These are phyloP conservation scores for Verticillium zaregamsianum DNA, from an alignment of 2,329 filamentous ascomycete genomes.

Conservation along the genomic window DNA sequence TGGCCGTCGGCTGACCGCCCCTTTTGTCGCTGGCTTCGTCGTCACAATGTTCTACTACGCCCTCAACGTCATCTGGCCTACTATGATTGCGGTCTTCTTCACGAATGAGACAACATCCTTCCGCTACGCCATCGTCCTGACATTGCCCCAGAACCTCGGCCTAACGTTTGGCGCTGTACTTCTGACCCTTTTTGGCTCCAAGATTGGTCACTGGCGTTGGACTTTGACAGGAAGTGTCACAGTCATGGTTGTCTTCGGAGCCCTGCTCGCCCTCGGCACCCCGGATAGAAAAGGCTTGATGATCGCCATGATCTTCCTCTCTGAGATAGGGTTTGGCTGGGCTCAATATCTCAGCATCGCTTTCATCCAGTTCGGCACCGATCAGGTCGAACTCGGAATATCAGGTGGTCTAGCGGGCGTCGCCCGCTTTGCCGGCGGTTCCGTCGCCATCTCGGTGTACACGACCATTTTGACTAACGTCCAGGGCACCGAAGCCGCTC, in stretches of 20 bases:
- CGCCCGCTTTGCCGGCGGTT: conserved; percentile 36
- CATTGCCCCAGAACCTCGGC: conserved; percentile 39
- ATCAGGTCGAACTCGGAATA: conserved; percentile 42
- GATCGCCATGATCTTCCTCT: conserved; percentile 42
- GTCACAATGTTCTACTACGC: conserved; percentile 50
- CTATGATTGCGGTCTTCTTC: conserved; percentile 42
- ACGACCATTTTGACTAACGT: conserved; percentile 35
- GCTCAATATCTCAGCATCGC: conserved; percentile 43
- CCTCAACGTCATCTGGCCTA: conserved; percentile 40
- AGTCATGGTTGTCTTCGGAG: conserved; percentile 44
- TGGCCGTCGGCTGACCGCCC: conserved; percentile 43
- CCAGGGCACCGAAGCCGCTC: conserved; percentile 21
- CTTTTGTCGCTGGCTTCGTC: conserved; percentile 37
- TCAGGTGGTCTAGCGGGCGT: conserved; percentile 37
- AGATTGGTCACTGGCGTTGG: conserved; percentile 42
- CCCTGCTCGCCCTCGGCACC: conserved; percentile 35
- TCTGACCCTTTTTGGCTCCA: conserved; percentile 34
- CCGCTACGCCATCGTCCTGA: conserved; percentile 29
- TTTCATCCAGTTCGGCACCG: conserved; percentile 43
- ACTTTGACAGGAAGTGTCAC: conserved; percentile 36
- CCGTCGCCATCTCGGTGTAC: conserved; percentile 36
- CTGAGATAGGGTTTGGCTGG: conserved; percentile 40
- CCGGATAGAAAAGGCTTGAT: conserved; percentile 39
- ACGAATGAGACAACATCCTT: conserved; percentile 28
- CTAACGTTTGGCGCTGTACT: conserved; percentile 36